These are phyloP conservation scores for Aspergillus diversus DNA, from an alignment of 495 filamentous ascomycete species.

Conservation along the genomic window DNA sequence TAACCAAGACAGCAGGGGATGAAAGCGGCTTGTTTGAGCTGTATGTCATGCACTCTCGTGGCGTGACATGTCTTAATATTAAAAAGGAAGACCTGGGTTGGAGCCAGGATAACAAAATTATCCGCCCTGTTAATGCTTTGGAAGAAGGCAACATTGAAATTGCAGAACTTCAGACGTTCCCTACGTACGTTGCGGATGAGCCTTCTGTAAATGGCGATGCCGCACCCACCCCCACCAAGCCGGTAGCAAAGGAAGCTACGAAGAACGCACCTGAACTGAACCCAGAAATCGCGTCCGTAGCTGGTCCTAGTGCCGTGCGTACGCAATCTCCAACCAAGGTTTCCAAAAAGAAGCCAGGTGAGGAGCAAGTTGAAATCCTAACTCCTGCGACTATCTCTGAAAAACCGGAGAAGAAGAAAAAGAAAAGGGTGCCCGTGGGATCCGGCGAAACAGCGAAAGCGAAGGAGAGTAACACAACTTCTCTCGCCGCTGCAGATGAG, in stretches of 20 bases:
- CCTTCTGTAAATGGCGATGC: constrained; percentile 56
- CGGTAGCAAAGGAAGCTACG: constrained; percentile 34
- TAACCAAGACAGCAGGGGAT: constrained; percentile 49
- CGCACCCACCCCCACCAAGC: constrained; percentile 39
- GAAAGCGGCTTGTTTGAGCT: constrained; percentile 81
- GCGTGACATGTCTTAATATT: constrained; percentile 82
- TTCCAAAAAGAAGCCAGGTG: constrained; percentile 45
- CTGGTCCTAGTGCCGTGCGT: constrained; percentile 36
- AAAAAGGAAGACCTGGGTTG: constrained; percentile 89
- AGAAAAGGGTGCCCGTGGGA: constrained; percentile 54
- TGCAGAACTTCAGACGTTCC: constrained; percentile 51
- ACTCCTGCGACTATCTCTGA: constrained; percentile 43
- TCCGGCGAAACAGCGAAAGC: constrained; percentile 37
- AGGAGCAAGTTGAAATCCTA: constrained; percentile 42
- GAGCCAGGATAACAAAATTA: constrained; percentile 81
- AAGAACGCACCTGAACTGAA: constrained; percentile 44
- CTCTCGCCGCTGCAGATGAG: constrained; percentile 23
- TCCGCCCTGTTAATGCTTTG: constrained; percentile 73
- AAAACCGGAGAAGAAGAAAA: constrained; percentile 61
- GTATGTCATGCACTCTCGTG: constrained; percentile 96
- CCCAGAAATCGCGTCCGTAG: constrained; percentile 33
- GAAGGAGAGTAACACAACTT: constrained; percentile 35
- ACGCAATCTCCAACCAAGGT: constrained; percentile 49
- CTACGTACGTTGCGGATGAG: constrained; percentile 46
- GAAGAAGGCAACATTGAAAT: constrained; percentile 63